phyloP scores from a whole-genome alignment of 2,329 filamentous ascomycete genomes.

The Thermomyces lanuginosus region DNA sequence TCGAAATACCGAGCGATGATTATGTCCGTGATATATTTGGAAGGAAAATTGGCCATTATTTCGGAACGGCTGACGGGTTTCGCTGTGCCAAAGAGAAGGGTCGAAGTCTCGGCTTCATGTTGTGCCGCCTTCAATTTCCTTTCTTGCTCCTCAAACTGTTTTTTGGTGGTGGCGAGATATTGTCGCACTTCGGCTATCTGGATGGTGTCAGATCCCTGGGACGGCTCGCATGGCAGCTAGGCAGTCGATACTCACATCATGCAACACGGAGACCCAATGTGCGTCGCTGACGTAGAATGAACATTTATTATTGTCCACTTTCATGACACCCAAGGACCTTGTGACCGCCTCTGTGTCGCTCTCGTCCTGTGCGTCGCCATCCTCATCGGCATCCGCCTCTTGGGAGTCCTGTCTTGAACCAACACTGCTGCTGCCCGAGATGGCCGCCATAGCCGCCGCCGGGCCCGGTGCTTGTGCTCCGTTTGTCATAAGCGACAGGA shows the following conservation, averaged over 20 bases:
- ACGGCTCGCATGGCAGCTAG: neutral
- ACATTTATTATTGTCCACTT: slow-evolving; percentile 63
- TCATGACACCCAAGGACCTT: slow-evolving; percentile 63
- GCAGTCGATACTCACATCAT: slow-evolving; percentile 38
- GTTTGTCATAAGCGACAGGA: slow-evolving; percentile 86
- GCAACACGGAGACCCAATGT: slow-evolving; percentile 66
- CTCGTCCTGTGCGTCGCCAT: slow-evolving; percentile 41
- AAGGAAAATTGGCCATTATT: slow-evolving; percentile 61
- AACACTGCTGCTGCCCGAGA: slow-evolving; percentile 27
- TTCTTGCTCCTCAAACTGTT: slow-evolving; percentile 70
- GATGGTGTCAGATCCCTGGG: neutral
- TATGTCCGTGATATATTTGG: slow-evolving; percentile 67
- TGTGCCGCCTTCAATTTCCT: slow-evolving; percentile 58
- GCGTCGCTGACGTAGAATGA: slow-evolving; percentile 68
- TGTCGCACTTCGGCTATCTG: slow-evolving; percentile 83
- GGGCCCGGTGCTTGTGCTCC: slow-evolving; percentile 48
- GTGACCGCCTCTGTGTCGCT: slow-evolving; percentile 56
- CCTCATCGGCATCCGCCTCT: slow-evolving; percentile 33
- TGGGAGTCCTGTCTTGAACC: slow-evolving; percentile 23
- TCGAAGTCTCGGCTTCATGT: slow-evolving; percentile 43
- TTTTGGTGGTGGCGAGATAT: slow-evolving; percentile 73
- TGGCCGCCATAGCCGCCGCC: slow-evolving; percentile 42
- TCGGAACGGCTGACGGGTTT: slow-evolving; percentile 57
- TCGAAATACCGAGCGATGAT: slow-evolving; percentile 85
- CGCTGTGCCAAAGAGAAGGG: slow-evolving; percentile 60